phyloP scores from a whole-genome alignment of 768 basidiomycete species.

The Plicaturopsis crispa region DNA sequence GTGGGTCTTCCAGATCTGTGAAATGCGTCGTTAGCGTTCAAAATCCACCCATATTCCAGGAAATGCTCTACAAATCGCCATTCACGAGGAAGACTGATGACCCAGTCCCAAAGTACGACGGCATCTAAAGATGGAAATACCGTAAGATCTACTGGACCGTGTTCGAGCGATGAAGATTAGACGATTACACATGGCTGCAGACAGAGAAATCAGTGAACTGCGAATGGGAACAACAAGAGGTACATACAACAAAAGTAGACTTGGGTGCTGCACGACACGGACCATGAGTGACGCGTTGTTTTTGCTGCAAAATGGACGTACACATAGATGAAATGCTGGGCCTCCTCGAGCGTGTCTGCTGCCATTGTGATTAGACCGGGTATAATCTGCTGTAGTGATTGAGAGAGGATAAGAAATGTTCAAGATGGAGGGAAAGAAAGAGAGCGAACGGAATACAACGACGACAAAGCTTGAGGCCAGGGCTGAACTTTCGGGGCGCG shows the following conservation, averaged over 20 bases:
- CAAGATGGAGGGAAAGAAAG: conserved; percentile 7
- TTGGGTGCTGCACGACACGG: conserved; percentile 39
- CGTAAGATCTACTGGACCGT: conserved; percentile 7
- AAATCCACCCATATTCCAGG: not conserved
- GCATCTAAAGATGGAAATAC: conserved; percentile 42
- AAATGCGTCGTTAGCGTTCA: not conserved
- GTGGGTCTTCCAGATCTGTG: conserved; percentile 71
- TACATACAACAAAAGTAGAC: conserved; percentile 81
- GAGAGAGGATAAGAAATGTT: conserved; percentile 11
- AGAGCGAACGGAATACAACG: too few relatives aligned
- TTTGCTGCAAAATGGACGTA: conserved; percentile 23
- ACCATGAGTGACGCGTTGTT: too few relatives aligned
- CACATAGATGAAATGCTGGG: conserved; percentile 75
- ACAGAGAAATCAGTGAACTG: conserved; percentile 19
- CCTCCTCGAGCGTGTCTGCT: conserved; percentile 44
- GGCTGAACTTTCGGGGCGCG: conserved; percentile 6
- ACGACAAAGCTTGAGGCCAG: too few relatives aligned
- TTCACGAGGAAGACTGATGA: conserved; percentile 70
- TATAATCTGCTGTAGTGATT: conserved; percentile 23
- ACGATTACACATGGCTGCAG: conserved; percentile 62
- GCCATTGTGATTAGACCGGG: too few relatives aligned
- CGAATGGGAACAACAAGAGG: conserved; percentile 13
- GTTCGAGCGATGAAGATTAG: conserved; percentile 12
- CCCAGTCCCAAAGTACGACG: conserved; percentile 82
- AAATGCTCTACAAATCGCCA: conserved; percentile 56